Evolutionary conservation across 257 asterid genomes (phyloP).

Genomic region (Craterostigma plantagineum): DNA sequence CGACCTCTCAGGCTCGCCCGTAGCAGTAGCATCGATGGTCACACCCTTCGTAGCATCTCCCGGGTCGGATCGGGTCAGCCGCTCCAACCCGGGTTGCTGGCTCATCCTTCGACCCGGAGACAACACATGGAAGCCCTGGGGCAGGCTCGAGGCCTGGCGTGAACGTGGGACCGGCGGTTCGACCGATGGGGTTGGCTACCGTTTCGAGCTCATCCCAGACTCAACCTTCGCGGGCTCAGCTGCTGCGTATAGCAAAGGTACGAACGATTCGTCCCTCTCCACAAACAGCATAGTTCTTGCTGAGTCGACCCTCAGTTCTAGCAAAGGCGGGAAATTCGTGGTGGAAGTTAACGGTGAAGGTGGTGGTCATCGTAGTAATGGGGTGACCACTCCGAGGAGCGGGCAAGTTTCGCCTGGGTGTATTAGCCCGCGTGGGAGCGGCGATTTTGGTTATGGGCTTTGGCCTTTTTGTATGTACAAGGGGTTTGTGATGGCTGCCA

Average conservation of each 20-base stretch:
- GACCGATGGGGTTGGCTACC: conserved; percentile 41
- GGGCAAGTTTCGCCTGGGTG: conserved; percentile 40
- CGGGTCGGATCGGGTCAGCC: conserved; percentile 80
- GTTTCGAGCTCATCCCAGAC: conserved; percentile 73
- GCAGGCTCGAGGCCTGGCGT: conserved; percentile 93
- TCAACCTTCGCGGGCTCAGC: conserved; percentile 13
- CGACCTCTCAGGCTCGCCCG: conserved; percentile 84
- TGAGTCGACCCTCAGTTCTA: conserved; percentile 47
- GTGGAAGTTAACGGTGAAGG: conserved; percentile 30
- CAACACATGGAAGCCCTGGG: conserved; percentile 95
- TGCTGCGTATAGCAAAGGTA: too few species aligned
- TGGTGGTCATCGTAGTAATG: too few species aligned
- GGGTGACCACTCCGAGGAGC: conserved; percentile 21
- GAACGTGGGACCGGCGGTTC: conserved; percentile 73
- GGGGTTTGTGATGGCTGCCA: conserved; percentile 84
- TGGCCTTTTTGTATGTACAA: conserved; percentile 82
- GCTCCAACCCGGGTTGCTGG: conserved; percentile 91
- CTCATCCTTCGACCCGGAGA: conserved; percentile 75
- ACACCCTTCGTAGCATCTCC: conserved; percentile 90
- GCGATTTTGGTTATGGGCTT: conserved; percentile 63
- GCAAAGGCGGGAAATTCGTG: conserved; percentile 61
- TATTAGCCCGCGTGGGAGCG: conserved; percentile 76
- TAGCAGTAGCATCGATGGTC: conserved; percentile 86
- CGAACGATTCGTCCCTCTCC: conserved; percentile 1
- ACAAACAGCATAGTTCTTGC: conserved; percentile 38